These are phyloP conservation scores for Parsonsia alboflavescens DNA, from an alignment of 257 asterid species.

Conservation along the genomic window DNA sequence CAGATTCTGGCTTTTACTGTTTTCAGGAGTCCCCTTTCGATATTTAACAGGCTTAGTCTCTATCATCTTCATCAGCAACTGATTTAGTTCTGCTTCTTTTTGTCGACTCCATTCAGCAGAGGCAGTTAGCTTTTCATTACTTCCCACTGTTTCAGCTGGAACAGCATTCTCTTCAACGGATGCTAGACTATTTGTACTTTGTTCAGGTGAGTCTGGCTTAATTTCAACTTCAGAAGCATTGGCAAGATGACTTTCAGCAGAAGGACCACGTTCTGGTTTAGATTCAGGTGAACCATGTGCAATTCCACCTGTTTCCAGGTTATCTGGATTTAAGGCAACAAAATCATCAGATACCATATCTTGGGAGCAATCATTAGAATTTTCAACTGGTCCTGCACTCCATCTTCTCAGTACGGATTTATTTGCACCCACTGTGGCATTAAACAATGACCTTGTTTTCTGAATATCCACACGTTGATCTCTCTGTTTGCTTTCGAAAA, in stretches of 20 bases:
- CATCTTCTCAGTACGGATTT: slow-evolving; percentile 92
- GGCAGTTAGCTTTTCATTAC: slow-evolving; percentile 37
- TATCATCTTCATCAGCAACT: slow-evolving; percentile 82
- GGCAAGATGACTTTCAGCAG: slow-evolving; percentile 21
- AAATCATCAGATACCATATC: slow-evolving; percentile 35
- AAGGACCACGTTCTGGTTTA: slow-evolving; percentile 28
- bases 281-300: slow-evolving; percentile 26
- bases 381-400: slow-evolving; percentile 78
- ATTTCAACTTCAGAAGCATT: slow-evolving; percentile 34
- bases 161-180: slow-evolving; percentile 37
- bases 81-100: slow-evolving; percentile 87
- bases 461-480: slow-evolving; percentile 57
- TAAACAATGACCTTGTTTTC: slow-evolving; percentile 45
- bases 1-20: slow-evolving; percentile 51
- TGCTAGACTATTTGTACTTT: slow-evolving; percentile 25
- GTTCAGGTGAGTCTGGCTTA: slow-evolving; percentile 32
- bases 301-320: slow-evolving; percentile 29
- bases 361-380: slow-evolving; percentile 30
- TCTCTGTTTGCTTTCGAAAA: slow-evolving; percentile 87
- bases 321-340: slow-evolving; percentile 28
- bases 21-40: slow-evolving; percentile 33
- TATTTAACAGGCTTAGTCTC: slow-evolving; percentile 71
- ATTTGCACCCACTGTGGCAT: slow-evolving; percentile 50
- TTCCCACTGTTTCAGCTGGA: slow-evolving; percentile 33
- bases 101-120: slow-evolving; percentile 90